phyloP scores from a whole-genome alignment of 192 early-diverging fungal species.

The Coemansia sp. region DNA sequence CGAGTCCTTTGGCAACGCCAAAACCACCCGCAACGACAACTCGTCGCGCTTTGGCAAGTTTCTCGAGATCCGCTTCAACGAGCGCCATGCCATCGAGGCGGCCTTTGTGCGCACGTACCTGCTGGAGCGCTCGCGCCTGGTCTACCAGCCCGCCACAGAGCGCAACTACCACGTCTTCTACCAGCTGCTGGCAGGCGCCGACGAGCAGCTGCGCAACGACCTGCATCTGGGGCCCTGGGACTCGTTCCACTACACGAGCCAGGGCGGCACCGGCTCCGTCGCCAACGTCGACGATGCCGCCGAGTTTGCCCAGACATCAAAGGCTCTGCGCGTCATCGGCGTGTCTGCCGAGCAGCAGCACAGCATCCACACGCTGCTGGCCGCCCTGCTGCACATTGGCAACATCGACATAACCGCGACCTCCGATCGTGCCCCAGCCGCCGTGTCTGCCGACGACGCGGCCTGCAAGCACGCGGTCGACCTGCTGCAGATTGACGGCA shows the following conservation, averaged over 20 bases:
- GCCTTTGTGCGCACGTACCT: constrained; percentile 81
- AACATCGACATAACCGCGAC: constrained; percentile 67
- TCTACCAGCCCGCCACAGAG: constrained; percentile 62
- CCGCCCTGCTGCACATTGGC: constrained; percentile 87
- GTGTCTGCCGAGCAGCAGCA: constrained; percentile 70
- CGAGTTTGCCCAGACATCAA: constrained; percentile 65
- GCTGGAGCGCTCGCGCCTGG: constrained; percentile 85
- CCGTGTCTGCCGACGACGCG: constrained; percentile 63
- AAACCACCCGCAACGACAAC: constrained; percentile 72
- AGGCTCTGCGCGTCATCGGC: constrained; percentile 84
- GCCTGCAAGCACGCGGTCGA: constrained; percentile 70
- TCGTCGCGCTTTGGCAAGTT: constrained; percentile 85
- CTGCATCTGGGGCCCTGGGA: constrained; percentile 65
- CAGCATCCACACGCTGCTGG: constrained; percentile 80
- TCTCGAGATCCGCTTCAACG: constrained; percentile 84
- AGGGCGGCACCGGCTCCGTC: constrained; percentile 54
- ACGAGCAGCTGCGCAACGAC: constrained; percentile 66
- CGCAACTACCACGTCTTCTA: constrained; percentile 97
- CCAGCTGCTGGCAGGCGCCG: constrained; percentile 82
- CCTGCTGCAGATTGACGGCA: constrained; percentile 75
- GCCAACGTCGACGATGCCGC: constrained; percentile 59
- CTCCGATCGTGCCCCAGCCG: constrained; percentile 60
- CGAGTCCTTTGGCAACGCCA: constrained; percentile 87
- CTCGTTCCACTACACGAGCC: constrained; percentile 48
- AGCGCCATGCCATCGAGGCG: constrained; percentile 78